Base-by-base conservation (phyloP, 2,329 filamentous ascomycete genomes). In the Pseudogymnoascus sp. region DNA sequence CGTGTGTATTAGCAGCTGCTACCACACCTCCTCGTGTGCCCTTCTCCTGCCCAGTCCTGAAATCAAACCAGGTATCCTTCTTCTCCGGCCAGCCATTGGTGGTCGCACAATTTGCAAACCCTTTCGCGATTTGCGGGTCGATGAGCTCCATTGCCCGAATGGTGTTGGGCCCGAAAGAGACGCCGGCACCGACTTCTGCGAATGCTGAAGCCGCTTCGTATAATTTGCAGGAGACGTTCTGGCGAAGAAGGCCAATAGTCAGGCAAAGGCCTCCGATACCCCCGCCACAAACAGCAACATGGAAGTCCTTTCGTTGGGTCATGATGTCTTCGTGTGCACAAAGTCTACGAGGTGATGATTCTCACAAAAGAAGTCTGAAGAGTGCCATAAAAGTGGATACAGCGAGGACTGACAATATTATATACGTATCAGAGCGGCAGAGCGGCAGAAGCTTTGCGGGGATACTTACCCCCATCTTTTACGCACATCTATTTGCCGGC, bases 171-270 rank as follows among this genome's bases (percentile, higher is more conserved):
- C 70, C 70, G 35, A 73, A 72, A 3, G 69, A 68, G 11, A 73
- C 67, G 3, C 71, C 72, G 4, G 72, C 72, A 10, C 72, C 72
- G 16, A 72, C 71, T 63, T 72, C 70, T 18, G 68, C 68, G 62
- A 73, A 73, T n/a, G 67, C 68, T 12, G 68, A 61, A 0, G 71
- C 70, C 2, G 68, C 63, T 63, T 73, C 71, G 38, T 72, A 73
- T 18, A 73, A 61, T 37, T 64, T 72, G 60, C 64, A 67, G 18
- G 70, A 66, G n/a, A 73, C 67, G 14, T 69, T 67, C 33, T 71
- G 67, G 47, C 67, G 68, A 1, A 71, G 64, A 33, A 73, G 68
- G 2, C 70, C 71, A 37, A 73, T 72, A 21, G 66, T 63, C 33
- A 70, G 64, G 50, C 66, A 69, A 6, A 73, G 65, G 6, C 71